Conservation (phyloP, 805 yeast genomes). For the Monosporozyma solicola region DNA sequence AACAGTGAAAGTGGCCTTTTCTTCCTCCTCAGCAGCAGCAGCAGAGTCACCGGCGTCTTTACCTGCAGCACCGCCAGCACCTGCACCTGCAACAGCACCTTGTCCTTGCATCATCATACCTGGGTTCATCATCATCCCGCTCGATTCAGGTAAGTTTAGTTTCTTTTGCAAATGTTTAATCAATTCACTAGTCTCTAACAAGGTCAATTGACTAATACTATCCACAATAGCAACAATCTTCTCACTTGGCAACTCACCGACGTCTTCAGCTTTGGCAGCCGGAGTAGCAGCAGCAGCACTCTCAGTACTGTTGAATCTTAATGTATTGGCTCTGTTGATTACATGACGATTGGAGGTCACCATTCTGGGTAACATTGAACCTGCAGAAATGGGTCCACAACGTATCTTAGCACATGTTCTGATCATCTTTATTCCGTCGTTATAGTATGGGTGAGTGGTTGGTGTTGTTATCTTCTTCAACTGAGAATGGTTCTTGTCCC, state of each 20-base stretch:
- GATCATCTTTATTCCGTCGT: neutral
- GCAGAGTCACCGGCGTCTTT: conserved; percentile 38
- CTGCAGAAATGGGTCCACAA: neutral
- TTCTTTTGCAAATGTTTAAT: conserved; percentile 70
- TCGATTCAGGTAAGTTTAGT: conserved; percentile 77
- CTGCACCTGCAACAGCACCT: conserved; percentile 35
- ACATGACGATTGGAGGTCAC: neutral
- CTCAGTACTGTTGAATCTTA: neutral
- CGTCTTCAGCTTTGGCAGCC: conserved; percentile 43
- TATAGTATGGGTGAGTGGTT: neutral
- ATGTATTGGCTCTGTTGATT: neutral
- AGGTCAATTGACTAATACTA: conserved; percentile 81
- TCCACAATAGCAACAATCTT: conserved; percentile 78
- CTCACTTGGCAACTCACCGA: neutral
- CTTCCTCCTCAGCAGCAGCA: conserved; percentile 61
- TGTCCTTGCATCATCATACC: conserved; percentile 29
- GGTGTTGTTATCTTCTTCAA: neutral
- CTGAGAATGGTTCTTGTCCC: neutral
- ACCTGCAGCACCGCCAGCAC: conserved; percentile 41
- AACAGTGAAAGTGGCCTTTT: conserved; percentile 55
- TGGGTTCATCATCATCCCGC: conserved; percentile 38
- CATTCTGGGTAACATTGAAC: neutral
- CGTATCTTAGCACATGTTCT: neutral
- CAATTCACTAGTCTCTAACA: conserved; percentile 84
- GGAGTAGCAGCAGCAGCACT: conserved; percentile 1